Base-by-base conservation (phyloP, 768 basidiomycete species). In the Tremella mesenterica region DNA sequence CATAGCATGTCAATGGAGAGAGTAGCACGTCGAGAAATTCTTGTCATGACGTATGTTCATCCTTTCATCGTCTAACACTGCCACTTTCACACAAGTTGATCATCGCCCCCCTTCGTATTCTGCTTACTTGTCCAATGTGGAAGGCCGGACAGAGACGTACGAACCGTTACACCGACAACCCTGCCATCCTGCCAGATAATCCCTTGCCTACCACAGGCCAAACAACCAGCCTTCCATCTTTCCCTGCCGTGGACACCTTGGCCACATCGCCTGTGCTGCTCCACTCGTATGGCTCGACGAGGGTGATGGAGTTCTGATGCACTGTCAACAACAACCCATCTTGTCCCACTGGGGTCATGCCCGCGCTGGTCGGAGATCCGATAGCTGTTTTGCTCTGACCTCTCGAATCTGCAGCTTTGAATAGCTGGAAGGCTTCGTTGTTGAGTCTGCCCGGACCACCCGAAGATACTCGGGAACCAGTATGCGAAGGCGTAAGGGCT, bases 221-320 rank as follows among this genome's bases (percentile, higher is more conserved):
- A 49, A 99, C 78, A 12, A 91, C 89, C 59, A 99, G 74, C 67
- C 83, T 84, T 2, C 95, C 95, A 75, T 97, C 95, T 29, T 92
- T 88, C 1, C 92, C 95, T 14, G 84, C 84, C 18, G 92, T 95
- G 71, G 86, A 90, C 56, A 99, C 85, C 65, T 81, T 81, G 44
- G 75, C 77, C 4, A 96, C 84, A 1, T 76, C 74, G 0, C 81
- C 83, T 12, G 77, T 78, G 2, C 65, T 59, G 1, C 75, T 77
- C 58, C 74, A 75, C 57, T 84, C 84, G 65, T 86, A 95, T 25
- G 86, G 76, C 52, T 90, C 77, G 34, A 97, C 79, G 61, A 79
- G 84, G n/a, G 90, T 96, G 74, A 99, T 95, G 31, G 92, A 95
- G 77, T 99, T 99, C 79, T 97, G 95, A 70, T 97, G 95, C 46